A percentile compares a stretch with the other conserved stretches of the same genome.
Evolutionary conservation across 495 filamentous ascomycete species (phyloP).

Genomic region (Aspergillus cavernicola): DNA sequence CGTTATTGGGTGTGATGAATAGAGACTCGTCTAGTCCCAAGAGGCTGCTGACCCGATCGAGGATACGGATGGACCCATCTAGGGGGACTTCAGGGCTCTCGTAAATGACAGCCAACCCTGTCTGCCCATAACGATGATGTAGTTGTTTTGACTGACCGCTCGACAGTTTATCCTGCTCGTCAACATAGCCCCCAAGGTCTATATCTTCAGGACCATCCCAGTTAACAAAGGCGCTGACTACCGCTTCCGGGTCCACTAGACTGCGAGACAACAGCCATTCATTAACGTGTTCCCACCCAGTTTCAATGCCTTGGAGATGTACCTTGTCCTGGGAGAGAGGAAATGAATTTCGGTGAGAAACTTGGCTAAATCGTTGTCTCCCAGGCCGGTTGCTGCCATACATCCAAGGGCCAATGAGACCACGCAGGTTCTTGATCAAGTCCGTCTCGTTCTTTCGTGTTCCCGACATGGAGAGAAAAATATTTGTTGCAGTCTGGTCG

Average conservation of each 20-base stretch:
- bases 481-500: conserved; percentile 57
- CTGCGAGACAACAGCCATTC: conserved; percentile 73
- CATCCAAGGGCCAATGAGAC: conserved; percentile 79
- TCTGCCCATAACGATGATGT: conserved; percentile 62
- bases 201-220: conserved; percentile 82
- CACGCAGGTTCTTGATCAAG: conserved; percentile 67
- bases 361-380: conserved; percentile 47
- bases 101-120: conserved; percentile 71
- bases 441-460: conserved; percentile 38
- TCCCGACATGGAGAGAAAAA: conserved; percentile 63
- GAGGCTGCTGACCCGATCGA: conserved; percentile 57
- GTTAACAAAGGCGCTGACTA: conserved; percentile 59
- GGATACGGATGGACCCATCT: conserved; percentile 58
- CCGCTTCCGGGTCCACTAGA: conserved; percentile 41
- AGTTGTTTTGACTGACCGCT: conserved; percentile 52
- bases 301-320: conserved; percentile 19
- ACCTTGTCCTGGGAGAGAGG: conserved; percentile 22
- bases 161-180: conserved; percentile 40
- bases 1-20: conserved; percentile 28
- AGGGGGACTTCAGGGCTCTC: conserved; percentile 60
- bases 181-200: conserved; percentile 69
- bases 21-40: conserved; percentile 53
- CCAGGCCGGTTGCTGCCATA: conserved; percentile 65
- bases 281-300: conserved; percentile 75
- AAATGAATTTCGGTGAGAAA: conserved; percentile 27